Evolutionary conservation across 176 grass and related monocot species (phyloP).

Genomic region (Rhynchospora tenuis): DNA sequence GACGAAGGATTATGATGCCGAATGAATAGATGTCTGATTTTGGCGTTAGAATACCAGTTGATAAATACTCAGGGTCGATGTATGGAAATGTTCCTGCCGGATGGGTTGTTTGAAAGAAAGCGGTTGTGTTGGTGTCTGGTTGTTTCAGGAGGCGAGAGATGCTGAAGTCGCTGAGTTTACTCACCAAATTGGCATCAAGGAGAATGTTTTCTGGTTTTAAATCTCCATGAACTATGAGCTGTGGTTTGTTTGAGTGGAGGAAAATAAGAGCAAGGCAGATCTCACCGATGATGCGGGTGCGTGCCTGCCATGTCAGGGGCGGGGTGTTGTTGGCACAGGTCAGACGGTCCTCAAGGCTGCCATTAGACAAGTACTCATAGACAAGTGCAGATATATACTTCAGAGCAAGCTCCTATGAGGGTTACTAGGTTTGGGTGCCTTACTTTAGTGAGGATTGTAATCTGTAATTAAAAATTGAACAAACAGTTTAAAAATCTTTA

Average conservation of each 20-base stretch:
- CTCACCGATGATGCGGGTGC: conserved; percentile 35
- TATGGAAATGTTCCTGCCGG: conserved; percentile 41
- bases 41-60: conserved; percentile 38
- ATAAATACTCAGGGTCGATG: conserved; percentile 49
- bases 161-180: conserved; percentile 43
- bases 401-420: conserved; percentile 32
- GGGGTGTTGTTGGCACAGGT: conserved; percentile 27
- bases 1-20: conserved; percentile 40
- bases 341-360: conserved; percentile 47
- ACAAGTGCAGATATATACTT: conserved; percentile 33
- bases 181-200: conserved; percentile 39
- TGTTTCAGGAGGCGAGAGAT: conserved; percentile 36
- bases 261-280: conserved; percentile 49
- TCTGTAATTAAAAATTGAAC: conserved; percentile 22
- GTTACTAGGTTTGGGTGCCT: conserved; percentile 57
- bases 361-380: conserved; percentile 55
- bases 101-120: conserved; percentile 14
- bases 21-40: conserved; percentile 56
- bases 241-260: conserved; percentile 42
- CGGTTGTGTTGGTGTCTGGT: conserved; percentile 10
- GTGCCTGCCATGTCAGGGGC: conserved; percentile 48
- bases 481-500: background rate
- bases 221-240: conserved; percentile 46
- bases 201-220: conserved; percentile 56
- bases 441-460: conserved; percentile 40